Evolutionary conservation across 2,329 filamentous ascomycete species (phyloP), one percentile per base, ranked within the genome.

Genomic region (Colletotrichum truncatum): DNA sequence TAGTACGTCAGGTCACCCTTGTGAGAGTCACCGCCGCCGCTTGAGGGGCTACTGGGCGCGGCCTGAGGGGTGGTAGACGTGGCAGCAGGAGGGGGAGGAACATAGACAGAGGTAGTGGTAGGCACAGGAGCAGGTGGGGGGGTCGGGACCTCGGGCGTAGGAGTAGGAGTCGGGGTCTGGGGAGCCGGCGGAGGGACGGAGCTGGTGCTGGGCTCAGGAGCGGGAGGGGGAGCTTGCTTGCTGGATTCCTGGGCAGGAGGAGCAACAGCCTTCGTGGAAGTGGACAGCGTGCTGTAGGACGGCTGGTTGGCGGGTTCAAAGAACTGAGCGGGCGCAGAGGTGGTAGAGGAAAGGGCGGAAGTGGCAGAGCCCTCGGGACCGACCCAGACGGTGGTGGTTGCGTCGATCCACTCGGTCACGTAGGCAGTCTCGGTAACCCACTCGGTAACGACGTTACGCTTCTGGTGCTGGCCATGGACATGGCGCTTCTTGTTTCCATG

Each of bases 1-100:
- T 92, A 97, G 83, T 87, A 94, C 64, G 93, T 96, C 70, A 93
- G 84, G 52, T 94, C 86, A 67, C 92, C 93, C 0, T 74, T 73
- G 80, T 78, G 76, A 77, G 82, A 28, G 70, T 69, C 64, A 53
- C 73, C 71, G 59, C 70, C 71, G 62, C 63, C 48, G 64, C 68
- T 55, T 62, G 65, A 39, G 43, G 67, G 38, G 32, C 66, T 57
- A n/a, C 68, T 39, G 26, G 66, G 60, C 14, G 30, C 11, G 30
- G 53, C 28, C 55, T 61, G 51, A 26, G 60, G 66, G 38, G 52
- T 68, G 67, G 23, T 58, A 46, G 28, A 59, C 43, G 41, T 60
- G 52, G 64, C 56, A 8, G 63, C 18, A 34, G 48, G 16, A 32
- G 34, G 11, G 9, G 63, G 63, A 45, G 63, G 28, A 36, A 63